Base-by-base conservation (phyloP, 257 asterid genomes). In the Solanum sejunctum region DNA sequence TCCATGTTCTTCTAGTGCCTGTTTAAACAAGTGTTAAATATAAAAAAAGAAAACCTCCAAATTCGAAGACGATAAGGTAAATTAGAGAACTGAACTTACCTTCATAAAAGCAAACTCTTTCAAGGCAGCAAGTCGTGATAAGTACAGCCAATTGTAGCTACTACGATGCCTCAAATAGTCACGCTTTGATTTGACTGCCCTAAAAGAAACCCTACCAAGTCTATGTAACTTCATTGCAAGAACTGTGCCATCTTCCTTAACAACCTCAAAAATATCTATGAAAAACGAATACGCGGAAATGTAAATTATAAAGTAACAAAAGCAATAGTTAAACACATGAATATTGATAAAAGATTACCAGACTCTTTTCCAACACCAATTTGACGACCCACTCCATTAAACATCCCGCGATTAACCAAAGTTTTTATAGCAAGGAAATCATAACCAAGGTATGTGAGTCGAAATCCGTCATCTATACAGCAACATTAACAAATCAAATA, bases 21-120 rank as follows among this genome's bases (percentile, higher is more conserved):
- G 95, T 61, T 45, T 84, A 86, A 18, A 18, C 55, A 7, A 39
- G 39, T 2, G 23, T 36, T 52, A 3, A 51, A 61, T 54, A n/a
- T 41, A 5, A 58, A 32, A n/a, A 83, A 51, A 32, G 17, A 83
- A 51, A 39, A 83, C 23, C 20, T 56, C 60, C 69, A 63, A 84
- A 54, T 45, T 36, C 56, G 56, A 85, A n/a, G 58, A 45, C 41
- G 54, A 32, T 72, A 43, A 16, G 5, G 28, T 41, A 58, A 81
- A 18, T 13, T 16, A 56, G 67, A 57, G 84, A 17, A 7, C 21
- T 16, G n/a, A 7, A 80, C 45, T 85, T 69, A 95, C 98, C 99
- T 95, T 97, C 99, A 97, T 97, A 89, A 97, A 97, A 84, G 99
- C 97, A 87, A 89, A 97, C 89, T 97, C 99, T 84, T 95, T 97